phyloP scores from a whole-genome alignment of 2,329 filamentous ascomycete species.

The Clarireedia hainanense region DNA sequence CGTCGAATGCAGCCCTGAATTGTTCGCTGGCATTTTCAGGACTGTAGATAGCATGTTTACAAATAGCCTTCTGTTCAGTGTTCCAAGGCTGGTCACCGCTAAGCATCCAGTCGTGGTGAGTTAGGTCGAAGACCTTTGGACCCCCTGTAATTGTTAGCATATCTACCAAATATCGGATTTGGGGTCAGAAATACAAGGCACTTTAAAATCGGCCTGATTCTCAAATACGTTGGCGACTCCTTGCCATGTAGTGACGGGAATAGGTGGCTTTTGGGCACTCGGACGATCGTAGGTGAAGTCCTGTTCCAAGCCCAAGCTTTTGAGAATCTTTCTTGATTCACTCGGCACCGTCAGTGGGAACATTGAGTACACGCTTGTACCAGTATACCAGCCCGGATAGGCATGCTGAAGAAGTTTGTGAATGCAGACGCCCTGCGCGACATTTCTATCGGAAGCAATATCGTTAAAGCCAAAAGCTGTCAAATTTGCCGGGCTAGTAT shows the following conservation, averaged over 20 bases:
- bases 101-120: no score
- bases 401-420: slow-evolving; percentile 73
- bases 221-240: slow-evolving; percentile 24
- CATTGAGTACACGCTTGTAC: slow-evolving; percentile 71
- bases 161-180: no score
- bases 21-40: no score
- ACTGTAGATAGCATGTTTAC: no score
- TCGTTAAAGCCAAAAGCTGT: not conserved
- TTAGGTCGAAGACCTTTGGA: no score
- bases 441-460: slow-evolving; percentile 34
- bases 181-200: no score
- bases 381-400: slow-evolving; percentile 69
- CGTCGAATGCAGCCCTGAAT: no score
- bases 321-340: slow-evolving; percentile 64
- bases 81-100: no score
- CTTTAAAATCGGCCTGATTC: slow-evolving; percentile 17
- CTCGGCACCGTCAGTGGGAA: slow-evolving; percentile 50
- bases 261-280: slow-evolving; percentile 8
- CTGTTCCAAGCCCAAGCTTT: slow-evolving; percentile 39
- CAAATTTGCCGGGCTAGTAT: no score
- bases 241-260: slow-evolving; percentile 21
- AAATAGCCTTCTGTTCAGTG: no score
- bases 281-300: slow-evolving; percentile 24
- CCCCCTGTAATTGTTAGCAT: no score
- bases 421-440: slow-evolving; percentile 73